Evolutionary conservation across 129 eudicot species (phyloP).

Genomic region (Dittrichia graveolens): DNA sequence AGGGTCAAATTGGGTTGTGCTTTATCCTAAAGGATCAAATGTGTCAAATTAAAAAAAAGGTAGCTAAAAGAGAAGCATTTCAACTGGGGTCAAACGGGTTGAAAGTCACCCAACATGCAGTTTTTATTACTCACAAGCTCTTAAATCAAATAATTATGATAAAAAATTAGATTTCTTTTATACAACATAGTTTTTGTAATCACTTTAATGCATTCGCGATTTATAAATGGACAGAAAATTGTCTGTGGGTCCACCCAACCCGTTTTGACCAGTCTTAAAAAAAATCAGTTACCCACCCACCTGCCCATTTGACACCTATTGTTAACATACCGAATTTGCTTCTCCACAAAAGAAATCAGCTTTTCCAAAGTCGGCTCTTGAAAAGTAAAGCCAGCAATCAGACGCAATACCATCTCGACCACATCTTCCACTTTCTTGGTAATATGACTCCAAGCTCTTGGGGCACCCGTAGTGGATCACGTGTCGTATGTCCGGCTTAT

Average conservation of each 20-base stretch:
- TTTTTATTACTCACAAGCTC: background rate
- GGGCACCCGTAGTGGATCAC: conserved; percentile 96
- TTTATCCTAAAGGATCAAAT: background rate
- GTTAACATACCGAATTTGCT: conserved; percentile 61
- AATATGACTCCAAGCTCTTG: conserved; percentile 92
- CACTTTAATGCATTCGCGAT: background rate
- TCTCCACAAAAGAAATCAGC: conserved; percentile 83
- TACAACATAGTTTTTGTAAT: background rate
- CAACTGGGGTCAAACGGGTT: background rate
- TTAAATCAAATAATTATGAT: background rate
- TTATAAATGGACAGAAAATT: background rate
- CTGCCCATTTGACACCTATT: background rate
- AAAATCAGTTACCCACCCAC: background rate
- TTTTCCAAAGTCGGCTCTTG: conserved; percentile 78
- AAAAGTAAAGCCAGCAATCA: conserved; percentile 75
- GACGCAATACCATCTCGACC: conserved; percentile 92
- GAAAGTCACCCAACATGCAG: background rate
- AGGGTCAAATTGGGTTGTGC: background rate
- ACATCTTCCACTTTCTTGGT: conserved; percentile 99
- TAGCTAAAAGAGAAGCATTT: background rate
- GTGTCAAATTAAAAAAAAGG: background rate
- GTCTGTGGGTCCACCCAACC: background rate
- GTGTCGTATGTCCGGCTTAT: conserved; percentile 82
- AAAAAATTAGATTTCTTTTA: background rate
- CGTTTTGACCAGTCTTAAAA: background rate